Base-by-base conservation (phyloP, 108 stramenopile species). In the Skeletonema grethae region DNA sequence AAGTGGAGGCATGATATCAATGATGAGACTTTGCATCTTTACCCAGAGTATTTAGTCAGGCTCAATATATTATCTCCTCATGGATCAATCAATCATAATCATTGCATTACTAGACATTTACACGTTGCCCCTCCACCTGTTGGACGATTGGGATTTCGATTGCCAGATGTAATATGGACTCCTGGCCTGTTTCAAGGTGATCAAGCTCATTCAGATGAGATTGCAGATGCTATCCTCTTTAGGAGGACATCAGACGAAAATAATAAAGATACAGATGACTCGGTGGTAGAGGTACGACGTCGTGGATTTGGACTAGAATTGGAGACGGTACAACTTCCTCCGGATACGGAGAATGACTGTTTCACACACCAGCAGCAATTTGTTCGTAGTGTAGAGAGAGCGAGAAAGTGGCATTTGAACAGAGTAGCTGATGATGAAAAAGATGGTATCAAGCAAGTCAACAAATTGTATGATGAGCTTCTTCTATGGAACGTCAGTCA, bases 251-350 rank as follows among this genome's bases (percentile, higher is more conserved):
- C 15, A 61, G 7, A 38, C 13, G n/a, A 22, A 12, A 7, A 22
- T 4, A 30, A 53, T 10, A 5, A 13, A 12, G 31, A 55, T 62
- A 24, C 6, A 48, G 46, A 48, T 18, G 16, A 18, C 6, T 48
- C 46, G 5, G 46, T 6, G 11, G 18, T 48, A 6, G 16, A 31
- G 20, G 15, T 43, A 31, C 73, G 73, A n/a, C 73, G 74, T 35
- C 59, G 74, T 53, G 74, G 74, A 12, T 75, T 75, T 68, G 74
- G 74, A 18, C 34, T 75, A 6, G 74, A 75, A 31, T 56, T 75
- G 66, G 74, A 75, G 55, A 75, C 74, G 7, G 74, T 75, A 35
- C 66, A 62, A 55, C 31, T 75, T 50, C 66, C 74, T 24, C 65
- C 67, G 28, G 74, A 75, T 62, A 35, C 36, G 20, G 74, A 75